Conservation (phyloP, 2,329 filamentous ascomycete species). For the Ramularia collo-cygni region DNA sequence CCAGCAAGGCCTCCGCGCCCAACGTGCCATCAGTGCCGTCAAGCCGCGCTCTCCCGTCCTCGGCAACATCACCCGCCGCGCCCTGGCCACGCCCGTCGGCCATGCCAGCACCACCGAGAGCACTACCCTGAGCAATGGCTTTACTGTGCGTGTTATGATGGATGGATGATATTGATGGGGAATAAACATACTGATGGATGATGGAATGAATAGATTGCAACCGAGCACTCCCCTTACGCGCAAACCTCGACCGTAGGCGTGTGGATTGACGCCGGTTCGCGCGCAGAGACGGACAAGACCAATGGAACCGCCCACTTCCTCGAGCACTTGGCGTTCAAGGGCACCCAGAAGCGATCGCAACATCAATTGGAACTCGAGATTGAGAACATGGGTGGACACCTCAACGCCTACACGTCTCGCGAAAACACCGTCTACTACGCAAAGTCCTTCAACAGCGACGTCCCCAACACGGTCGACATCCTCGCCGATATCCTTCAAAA, state of each 20-base stretch:
- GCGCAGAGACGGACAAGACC: constrained; percentile 95
- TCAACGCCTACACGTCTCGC: constrained; percentile 99
- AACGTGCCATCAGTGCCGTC: constrained; percentile 73
- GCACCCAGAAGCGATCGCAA: constrained; percentile 88
- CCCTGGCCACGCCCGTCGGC: constrained; percentile 74
- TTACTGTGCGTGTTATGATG: constrained; percentile 62
- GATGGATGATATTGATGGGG: not conserved
- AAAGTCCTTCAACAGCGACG: constrained; percentile 97
- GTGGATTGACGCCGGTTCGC: constrained; percentile 98
- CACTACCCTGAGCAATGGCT: constrained; percentile 92
- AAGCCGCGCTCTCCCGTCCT: constrained; percentile 24
- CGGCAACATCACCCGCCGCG: constrained; percentile 58
- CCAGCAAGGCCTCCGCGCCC: constrained; percentile 80
- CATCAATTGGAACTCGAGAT: constrained; percentile 98
- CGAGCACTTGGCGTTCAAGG: constrained; percentile 99
- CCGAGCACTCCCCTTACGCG: constrained; percentile 95
- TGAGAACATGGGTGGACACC: constrained; percentile 98
- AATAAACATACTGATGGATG: constrained; percentile 5
- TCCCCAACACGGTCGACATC: constrained; percentile 94
- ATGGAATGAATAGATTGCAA: constrained; percentile 71
- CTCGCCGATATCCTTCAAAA: constrained; percentile 98
- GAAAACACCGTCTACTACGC: constrained; percentile 99
- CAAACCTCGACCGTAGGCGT: constrained; percentile 98
- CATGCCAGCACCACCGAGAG: constrained; percentile 80
- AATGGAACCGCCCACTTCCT: constrained; percentile 99